Base-by-base conservation (phyloP, 1,284 basidiomycete genomes). In the Ceratobasidium sp. region DNA sequence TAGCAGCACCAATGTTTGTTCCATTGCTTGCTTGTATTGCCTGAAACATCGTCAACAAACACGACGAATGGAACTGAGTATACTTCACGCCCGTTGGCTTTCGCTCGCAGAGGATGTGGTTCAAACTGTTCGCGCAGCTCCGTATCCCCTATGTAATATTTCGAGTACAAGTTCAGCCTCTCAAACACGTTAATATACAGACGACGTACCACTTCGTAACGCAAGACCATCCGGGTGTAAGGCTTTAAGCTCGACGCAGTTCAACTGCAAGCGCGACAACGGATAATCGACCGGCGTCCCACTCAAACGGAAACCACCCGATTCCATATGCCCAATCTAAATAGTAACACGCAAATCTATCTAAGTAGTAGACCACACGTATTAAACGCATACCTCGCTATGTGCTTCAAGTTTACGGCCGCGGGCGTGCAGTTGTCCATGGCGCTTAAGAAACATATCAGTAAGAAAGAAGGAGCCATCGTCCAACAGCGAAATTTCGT, bases 1-100 rank as follows among this genome's bases (percentile, higher is more conserved):
- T 76, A 77, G 26, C 33, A 44, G 72, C 42, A 67, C 42, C 51
- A 56, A 67, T 79, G 78, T 40, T 79, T 79, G 39, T 79, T 79
- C 78, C 72, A 77, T 33, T 67, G 72, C 33, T 77, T 79, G 26
- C 61, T 77, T 2, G 49, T 42, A 67, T 79, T 79, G 1, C 78
- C 73, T 15, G 78, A 79, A 5, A 79, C 73, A 40, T 79, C 78
- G 23, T 79, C 73, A 9, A 68, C 44, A 18, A 73, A 79, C 4
- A 79, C n/a, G 6, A 79, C 55, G n/a, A 79, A 61, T 7, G 78
- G 78, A 12, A 77, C 49, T 9, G 73, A 79, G 23, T 76, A 60
- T 3, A 79, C 40, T 12, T 28, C 53, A 2, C 78, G 55, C 6
- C 66, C 72, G 2, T 53, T 3, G 7, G 72, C 78, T 6, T 33